phyloP scores from a whole-genome alignment of 148 eudicot species.

The Rheum nobile region DNA sequence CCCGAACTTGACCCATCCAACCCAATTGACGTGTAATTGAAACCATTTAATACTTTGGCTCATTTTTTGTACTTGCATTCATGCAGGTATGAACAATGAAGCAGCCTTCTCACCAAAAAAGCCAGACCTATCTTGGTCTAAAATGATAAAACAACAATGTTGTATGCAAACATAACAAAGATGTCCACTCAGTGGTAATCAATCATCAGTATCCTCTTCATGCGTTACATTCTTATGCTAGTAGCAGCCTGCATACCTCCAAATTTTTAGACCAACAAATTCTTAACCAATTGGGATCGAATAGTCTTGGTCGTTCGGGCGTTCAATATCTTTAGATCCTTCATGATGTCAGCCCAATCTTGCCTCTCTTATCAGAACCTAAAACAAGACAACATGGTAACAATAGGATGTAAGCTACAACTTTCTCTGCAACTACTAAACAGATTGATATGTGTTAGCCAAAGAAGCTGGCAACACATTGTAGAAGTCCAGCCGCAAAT shows the following conservation, averaged over 20 bases:
- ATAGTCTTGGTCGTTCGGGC: background rate
- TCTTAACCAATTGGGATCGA: background rate
- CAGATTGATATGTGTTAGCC: no score
- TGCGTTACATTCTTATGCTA: background rate
- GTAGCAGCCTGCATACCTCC: background rate
- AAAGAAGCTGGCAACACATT: background rate
- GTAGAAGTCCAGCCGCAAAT: background rate
- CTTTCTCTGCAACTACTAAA: no score
- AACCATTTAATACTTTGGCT: no score
- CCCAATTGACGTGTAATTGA: no score
- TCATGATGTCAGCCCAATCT: conserved; percentile 45
- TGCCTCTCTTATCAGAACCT: conserved; percentile 83
- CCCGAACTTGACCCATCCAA: no score
- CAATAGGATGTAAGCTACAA: background rate
- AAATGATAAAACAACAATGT: no score
- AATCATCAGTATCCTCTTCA: background rate
- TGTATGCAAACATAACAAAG: background rate
- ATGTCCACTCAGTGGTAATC: background rate
- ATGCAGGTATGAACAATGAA: no score
- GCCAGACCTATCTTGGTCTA: background rate
- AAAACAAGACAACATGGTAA: conserved; percentile 6
- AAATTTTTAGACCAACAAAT: background rate
- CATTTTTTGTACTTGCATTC: no score
- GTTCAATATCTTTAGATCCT: background rate
- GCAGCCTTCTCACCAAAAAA: background rate